Evolutionary conservation across 2,329 filamentous ascomycete genomes (phyloP).

Genomic region (Canariomyces notabilis): DNA sequence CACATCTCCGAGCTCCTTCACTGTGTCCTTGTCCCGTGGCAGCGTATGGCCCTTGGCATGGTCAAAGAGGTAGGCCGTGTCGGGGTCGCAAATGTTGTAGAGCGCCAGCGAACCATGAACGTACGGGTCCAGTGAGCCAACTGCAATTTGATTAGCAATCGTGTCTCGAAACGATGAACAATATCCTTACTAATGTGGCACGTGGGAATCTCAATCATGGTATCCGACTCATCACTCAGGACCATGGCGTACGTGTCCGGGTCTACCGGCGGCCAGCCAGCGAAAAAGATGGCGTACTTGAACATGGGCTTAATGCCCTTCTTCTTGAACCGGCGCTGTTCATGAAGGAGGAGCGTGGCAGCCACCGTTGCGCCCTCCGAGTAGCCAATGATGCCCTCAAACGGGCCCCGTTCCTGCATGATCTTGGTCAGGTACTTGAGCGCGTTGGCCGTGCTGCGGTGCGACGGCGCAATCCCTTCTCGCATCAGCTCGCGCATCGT

Average conservation of each 20-base stretch:
- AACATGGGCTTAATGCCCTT: constrained; percentile 35
- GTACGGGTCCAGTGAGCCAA: constrained; percentile 55
- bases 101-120: constrained; percentile 56
- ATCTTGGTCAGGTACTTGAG: constrained; percentile 40
- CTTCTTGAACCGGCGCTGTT: constrained; percentile 36
- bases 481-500: constrained; percentile 47
- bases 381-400: constrained; percentile 55
- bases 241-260: constrained; percentile 40
- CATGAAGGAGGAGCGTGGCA: constrained; percentile 47
- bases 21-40: constrained; percentile 46
- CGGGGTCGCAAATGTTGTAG: constrained; percentile 57
- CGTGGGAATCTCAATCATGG: constrained; percentile 47
- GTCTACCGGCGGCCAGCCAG: constrained; percentile 49
- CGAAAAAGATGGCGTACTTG: constrained; percentile 48
- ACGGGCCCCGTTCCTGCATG: constrained; percentile 41
- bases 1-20: constrained; percentile 43
- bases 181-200: constrained; percentile 42
- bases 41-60: constrained; percentile 61
- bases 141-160: constrained; percentile 24
- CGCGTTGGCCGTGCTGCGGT: constrained; percentile 36
- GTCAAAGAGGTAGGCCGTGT: constrained; percentile 57
- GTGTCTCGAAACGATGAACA: constrained; percentile 17
- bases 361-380: constrained; percentile 56
- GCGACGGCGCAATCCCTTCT: constrained; percentile 29
- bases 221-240: constrained; percentile 44